Evolutionary conservation across 495 filamentous ascomycete species (phyloP), one percentile per base, ranked within the genome.

Genomic region (Chaetomium tenue): DNA sequence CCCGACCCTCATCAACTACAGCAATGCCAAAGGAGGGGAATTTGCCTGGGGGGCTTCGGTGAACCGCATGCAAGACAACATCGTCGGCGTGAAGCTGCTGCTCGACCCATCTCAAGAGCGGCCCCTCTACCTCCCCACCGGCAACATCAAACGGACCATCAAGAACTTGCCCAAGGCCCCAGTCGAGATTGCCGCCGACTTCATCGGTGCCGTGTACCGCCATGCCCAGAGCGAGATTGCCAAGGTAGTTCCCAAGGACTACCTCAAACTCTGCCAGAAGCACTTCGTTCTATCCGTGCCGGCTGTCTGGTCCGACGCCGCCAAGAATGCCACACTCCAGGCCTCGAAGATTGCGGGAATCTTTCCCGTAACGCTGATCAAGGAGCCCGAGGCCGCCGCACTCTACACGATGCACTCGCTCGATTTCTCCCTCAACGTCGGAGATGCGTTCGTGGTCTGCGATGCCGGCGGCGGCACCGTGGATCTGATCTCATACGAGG

Each of bases 41-140:
- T 50, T 50, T 50, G 47, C 47, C 20, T 50, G 47, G 47, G 47
- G 47, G 5, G 47, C 47, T n/a, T 50, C 47, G 20, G 47, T 50
- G n/a, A 50, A 50, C 47, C 47, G 47, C 47, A 20, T 50, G 47
- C 47, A 23, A 22, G 47, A 50, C 47, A 50, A 50, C n/a, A 50
- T 50, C 22, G 47, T 50, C 47, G 47, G 47, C 47, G 47, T 50
- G 20, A 50, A 50, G 47, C 47, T 50, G n/a, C 47, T 50, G n/a
- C 47, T 50, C 47, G 47, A 50, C 20, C 47, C 47, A 15, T 20
- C 18, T 18, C 47, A 50, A 20, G 47, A 50, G 12, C 47, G 47
- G 0, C 47, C 47, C 8, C 22, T 50, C 18, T 50, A 50, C 47
- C 47, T 50, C 20, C 47, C 47, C 8, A 50, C 47, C 3, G 47